phyloP scores from a whole-genome alignment of 345 rosid species.

The Excoecaria cochinchinensis region DNA sequence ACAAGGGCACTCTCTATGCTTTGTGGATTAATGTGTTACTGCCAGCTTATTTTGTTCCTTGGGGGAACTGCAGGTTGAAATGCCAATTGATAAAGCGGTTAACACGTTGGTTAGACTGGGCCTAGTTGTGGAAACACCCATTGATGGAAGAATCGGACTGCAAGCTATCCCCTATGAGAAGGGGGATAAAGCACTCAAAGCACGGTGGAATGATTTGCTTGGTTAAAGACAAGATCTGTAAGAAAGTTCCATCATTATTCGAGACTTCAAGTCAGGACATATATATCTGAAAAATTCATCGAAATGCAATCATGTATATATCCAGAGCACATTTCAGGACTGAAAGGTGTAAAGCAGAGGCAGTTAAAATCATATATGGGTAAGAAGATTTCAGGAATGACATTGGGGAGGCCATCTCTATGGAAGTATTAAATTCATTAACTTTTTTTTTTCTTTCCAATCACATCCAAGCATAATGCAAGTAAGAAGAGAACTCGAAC shows the following conservation, averaged over 20 bases:
- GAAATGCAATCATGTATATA: not conserved
- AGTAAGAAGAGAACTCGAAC: no score
- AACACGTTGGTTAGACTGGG: conserved; percentile 67
- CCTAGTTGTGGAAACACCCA: conserved; percentile 50
- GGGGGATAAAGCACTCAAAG: conserved; percentile 61
- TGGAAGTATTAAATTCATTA: no score
- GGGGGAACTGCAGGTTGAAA: conserved; percentile 59
- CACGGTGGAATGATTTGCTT: conserved; percentile 65
- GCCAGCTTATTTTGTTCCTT: not conserved
- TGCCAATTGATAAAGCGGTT: conserved; percentile 77
- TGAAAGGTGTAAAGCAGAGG: not conserved
- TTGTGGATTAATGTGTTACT: conserved; percentile 10
- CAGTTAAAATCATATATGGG: not conserved
- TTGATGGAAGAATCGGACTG: conserved; percentile 45
- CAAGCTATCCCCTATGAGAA: conserved; percentile 52
- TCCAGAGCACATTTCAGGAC: not conserved
- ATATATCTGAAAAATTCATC: not conserved
- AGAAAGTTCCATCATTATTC: not conserved
- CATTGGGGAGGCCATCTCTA: no score
- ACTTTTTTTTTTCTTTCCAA: no score
- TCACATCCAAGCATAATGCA: no score
- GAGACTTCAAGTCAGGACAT: not conserved
- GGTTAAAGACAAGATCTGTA: conserved; percentile 23
- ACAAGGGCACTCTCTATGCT: not conserved
- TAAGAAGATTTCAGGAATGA: not conserved